Percentiles rank a stretch among this genome's conserved stretches.
Evolutionary conservation across 495 filamentous ascomycete genomes (phyloP).

Genomic region (Neurospora sp.): DNA sequence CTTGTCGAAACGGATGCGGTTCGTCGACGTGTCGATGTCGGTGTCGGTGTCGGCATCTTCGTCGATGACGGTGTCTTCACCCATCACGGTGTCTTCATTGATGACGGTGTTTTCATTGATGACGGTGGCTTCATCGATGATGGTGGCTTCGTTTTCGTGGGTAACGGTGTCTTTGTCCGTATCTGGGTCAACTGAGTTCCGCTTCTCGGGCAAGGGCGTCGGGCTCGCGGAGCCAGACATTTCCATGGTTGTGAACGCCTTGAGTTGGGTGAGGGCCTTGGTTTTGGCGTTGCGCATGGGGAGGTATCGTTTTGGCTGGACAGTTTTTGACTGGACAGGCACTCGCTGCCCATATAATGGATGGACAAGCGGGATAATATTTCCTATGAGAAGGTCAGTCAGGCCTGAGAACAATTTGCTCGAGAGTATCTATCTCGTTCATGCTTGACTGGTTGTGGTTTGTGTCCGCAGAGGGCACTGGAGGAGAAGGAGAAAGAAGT

Average conservation of each 20-base stretch:
- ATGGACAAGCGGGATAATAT: background rate
- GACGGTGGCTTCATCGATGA: background rate
- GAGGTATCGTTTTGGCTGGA: background rate
- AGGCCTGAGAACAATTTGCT: background rate
- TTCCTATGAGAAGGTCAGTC: background rate
- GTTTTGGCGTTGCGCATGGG: background rate
- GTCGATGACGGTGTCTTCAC: background rate
- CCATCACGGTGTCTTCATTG: background rate
- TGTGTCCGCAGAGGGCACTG: background rate
- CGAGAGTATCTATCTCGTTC: background rate
- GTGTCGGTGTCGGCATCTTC: background rate
- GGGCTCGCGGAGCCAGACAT: background rate
- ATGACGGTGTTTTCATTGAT: background rate
- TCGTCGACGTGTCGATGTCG: background rate
- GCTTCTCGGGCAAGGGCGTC: background rate
- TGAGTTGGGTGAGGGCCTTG: background rate
- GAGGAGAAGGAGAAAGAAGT: background rate
- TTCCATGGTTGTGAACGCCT: background rate
- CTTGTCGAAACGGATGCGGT: background rate
- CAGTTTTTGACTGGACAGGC: background rate
- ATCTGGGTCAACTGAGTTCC: background rate
- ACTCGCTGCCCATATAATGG: background rate
- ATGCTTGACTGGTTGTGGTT: background rate
- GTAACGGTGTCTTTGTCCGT: background rate
- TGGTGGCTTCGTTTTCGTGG: background rate